Percentiles rank a stretch among this genome's conserved stretches.
Conservation (phyloP, 129 eudicot genomes). For the Ambrosia trifida region DNA sequence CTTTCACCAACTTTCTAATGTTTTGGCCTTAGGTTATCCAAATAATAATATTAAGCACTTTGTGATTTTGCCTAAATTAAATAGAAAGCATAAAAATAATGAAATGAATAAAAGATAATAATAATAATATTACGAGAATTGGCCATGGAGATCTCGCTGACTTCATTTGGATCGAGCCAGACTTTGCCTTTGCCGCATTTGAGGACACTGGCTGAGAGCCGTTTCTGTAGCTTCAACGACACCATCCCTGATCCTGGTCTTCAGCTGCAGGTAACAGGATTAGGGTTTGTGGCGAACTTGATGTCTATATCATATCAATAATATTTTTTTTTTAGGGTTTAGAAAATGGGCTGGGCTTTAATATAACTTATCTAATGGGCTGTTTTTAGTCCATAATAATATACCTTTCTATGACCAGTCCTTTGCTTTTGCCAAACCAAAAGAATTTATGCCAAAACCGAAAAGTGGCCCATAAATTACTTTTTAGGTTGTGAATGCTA, state of each 20-base stretch:
- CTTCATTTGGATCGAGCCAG: constrained; percentile 71
- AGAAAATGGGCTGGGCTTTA: constrained; percentile 21
- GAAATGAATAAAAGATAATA: neutral
- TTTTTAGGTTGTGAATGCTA: no score
- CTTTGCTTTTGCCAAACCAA: no score
- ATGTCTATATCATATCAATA: constrained; percentile 6
- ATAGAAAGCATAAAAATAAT: neutral
- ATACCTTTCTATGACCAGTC: no score
- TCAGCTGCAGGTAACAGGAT: constrained; percentile 29
- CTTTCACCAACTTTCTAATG: constrained; percentile 76
- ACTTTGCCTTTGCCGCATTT: constrained; percentile 61
- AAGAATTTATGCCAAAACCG: no score
- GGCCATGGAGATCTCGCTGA: constrained; percentile 68
- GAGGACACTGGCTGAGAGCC: constrained; percentile 65
- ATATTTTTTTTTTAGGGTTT: constrained; percentile 22
- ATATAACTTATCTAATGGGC: neutral
- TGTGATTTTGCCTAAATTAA: neutral
- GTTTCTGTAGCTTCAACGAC: constrained; percentile 60
- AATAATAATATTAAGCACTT: neutral
- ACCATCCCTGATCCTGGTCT: constrained; percentile 43
- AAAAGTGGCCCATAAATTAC: no score
- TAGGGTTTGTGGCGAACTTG: constrained; percentile 8
- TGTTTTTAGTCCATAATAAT: no score
- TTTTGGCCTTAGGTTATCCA: constrained; percentile 61
- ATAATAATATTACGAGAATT: constrained; percentile 45